Base-by-base conservation (phyloP, 23 red algal species). In the Chondrus crispus region DNA sequence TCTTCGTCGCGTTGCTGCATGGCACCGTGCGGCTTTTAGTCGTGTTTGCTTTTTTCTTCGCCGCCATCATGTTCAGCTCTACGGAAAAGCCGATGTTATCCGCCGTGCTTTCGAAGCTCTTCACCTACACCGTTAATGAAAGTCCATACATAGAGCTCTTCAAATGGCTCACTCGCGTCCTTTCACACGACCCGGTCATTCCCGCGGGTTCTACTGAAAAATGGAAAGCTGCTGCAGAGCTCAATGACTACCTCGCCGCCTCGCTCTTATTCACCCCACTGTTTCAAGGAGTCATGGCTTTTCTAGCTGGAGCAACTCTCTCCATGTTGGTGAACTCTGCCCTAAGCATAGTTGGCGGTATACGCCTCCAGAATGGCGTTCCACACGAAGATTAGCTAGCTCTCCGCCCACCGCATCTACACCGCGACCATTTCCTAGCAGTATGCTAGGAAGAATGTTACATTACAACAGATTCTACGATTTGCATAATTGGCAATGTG, bases 111-210 rank as follows among this genome's bases (percentile, higher is more conserved):
- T 40, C 53, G 7, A 53, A 81, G 8, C 43, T 90, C 47, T 58
- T 78, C 40, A 55, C 87, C 78, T 5, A 53, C 18, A 46, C 87
- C 11, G 14, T 90, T 12, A 29, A 60, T 44, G 50, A 69, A 37
- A 46, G 26, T 57, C 37, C 68, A 19, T 50, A 62, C 45, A 20
- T 79, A 45, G 62, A 75, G 33, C 46, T 90, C 38, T 90, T 80
- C 72, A 69, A 80, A 69, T 90, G 87, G 87, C 32, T 90, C 41
- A 63, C 80, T 72, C 49, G 62, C 50, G 68, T 90, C 43, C n/a
- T n/a, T 44, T 90, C 64, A 79, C 57, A 37, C 69, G 80, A 53
- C 50, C 62, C 36, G 69, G 80, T 50, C 87, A 69, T 46, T 45
- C 80, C 16, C 50, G 49, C 42, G n/a, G n/a, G n/a, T n/a, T n/a